These are phyloP conservation scores for Mycosphaerella arachidis DNA, from an alignment of 2,329 filamentous ascomycete genomes.

Conservation along the genomic window DNA sequence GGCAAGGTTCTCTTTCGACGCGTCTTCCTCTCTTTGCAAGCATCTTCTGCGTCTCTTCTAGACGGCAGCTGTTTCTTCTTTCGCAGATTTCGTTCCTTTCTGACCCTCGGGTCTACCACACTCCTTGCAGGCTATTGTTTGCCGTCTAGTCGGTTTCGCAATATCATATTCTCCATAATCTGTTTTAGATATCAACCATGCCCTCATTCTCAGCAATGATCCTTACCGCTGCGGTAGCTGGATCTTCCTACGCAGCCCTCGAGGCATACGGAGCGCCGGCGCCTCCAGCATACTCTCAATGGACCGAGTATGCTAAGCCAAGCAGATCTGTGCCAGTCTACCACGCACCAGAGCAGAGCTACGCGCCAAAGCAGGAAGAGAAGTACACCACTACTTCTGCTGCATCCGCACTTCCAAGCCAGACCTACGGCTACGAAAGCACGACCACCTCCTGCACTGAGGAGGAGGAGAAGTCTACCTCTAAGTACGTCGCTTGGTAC, in stretches of 20 bases:
- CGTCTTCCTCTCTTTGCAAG: background rate
- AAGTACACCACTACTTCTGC: background rate
- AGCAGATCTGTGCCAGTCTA: background rate
- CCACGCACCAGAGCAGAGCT: background rate
- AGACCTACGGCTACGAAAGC: background rate
- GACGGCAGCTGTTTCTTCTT: background rate
- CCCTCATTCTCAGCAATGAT: background rate
- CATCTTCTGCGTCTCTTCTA: background rate
- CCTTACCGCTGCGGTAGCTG: background rate
- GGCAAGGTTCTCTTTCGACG: background rate
- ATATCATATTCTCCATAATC: background rate
- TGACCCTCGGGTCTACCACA: background rate
- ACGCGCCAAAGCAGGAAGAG: background rate
- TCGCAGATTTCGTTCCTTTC: constrained; percentile 1
- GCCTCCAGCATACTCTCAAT: background rate
- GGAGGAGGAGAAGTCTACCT: background rate
- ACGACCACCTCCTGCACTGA: background rate
- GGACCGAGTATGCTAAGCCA: no score
- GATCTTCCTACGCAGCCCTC: background rate
- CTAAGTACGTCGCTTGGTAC: background rate
- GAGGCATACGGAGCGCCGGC: background rate
- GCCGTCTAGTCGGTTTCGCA: background rate
- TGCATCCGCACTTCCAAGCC: background rate
- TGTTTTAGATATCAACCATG: background rate
- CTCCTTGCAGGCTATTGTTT: background rate